Evolutionary conservation across 805 yeast genomes (phyloP).

Genomic region (Priceomyces medius): DNA sequence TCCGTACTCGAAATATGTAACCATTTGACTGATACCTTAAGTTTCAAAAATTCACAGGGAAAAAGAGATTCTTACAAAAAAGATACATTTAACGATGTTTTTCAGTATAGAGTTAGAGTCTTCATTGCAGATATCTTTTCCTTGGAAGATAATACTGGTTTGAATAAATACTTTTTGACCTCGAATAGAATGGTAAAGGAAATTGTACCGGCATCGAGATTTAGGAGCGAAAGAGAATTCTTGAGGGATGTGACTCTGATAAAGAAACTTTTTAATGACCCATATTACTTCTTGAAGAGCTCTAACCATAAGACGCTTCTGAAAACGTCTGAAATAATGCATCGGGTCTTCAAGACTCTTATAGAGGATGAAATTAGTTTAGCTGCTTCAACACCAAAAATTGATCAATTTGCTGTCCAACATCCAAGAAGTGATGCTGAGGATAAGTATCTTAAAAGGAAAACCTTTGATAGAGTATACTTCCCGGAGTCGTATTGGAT

Average conservation of each 20-base stretch:
- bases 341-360: conserved; percentile 27
- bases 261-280: conserved; percentile 34
- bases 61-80: conserved; percentile 30
- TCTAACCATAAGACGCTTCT: conserved; percentile 19
- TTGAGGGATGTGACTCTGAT: conserved; percentile 33
- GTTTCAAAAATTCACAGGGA: conserved; percentile 16
- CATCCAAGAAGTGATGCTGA: conserved; percentile 17
- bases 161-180: conserved; percentile 37
- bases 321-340: conserved; percentile 21
- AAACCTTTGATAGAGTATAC: conserved; percentile 20
- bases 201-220: conserved; percentile 18
- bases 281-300: conserved; percentile 28
- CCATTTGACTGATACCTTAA: conserved; percentile 32
- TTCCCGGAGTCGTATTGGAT: conserved; percentile 39
- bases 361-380: conserved; percentile 29
- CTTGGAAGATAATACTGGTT: conserved; percentile 45
- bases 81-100: conserved; percentile 39
- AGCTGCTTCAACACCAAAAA: conserved; percentile 13
- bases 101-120: conserved; percentile 34
- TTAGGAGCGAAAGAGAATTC: conserved; percentile 23
- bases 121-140: conserved; percentile 33
- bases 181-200: conserved; percentile 28
- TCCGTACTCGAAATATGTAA: conserved; percentile 41
- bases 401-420: conserved; percentile 17
- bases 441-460: conserved; percentile 13